phyloP scores from a whole-genome alignment of 1,139 yeast species.

The Hemisphaericaspora lyxosophila region DNA sequence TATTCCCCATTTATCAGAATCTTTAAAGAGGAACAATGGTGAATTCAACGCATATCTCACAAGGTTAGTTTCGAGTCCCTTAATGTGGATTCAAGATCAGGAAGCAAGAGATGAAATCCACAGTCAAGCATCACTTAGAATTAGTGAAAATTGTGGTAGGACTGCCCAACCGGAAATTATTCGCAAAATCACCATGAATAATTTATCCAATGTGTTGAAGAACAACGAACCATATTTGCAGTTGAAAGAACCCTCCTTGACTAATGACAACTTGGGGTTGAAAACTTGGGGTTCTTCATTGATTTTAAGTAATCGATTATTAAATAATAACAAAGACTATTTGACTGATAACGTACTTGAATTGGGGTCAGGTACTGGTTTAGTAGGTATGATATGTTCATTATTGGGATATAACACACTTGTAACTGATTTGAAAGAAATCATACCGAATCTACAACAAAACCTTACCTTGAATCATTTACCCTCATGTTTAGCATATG shows the following conservation, averaged over 20 bases:
- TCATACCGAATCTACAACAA: slow-evolving; percentile 60
- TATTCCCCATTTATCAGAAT: slow-evolving; percentile 25
- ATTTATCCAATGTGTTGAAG: slow-evolving; percentile 20
- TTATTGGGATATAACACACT: slow-evolving; percentile 49
- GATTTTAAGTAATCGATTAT: slow-evolving; percentile 59
- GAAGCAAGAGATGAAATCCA: slow-evolving; percentile 44
- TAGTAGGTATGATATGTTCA: slow-evolving; percentile 72
- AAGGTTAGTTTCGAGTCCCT: slow-evolving; percentile 55
- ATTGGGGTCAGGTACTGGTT: slow-evolving; percentile 92
- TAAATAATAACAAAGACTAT: slow-evolving; percentile 19
- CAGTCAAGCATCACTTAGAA: slow-evolving; percentile 58
- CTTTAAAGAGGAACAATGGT: slow-evolving; percentile 22
- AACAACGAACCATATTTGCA: slow-evolving; percentile 25
- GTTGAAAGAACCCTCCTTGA: slow-evolving; percentile 79
- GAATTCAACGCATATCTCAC: slow-evolving; percentile 64
- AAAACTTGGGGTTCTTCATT: slow-evolving; percentile 96
- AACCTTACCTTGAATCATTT: slow-evolving; percentile 57
- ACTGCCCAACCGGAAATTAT: slow-evolving; percentile 76
- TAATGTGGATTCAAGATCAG: slow-evolving; percentile 47
- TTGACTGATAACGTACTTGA: slow-evolving; percentile 58
- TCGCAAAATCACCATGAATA: slow-evolving; percentile 44
- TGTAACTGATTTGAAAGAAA: slow-evolving; percentile 79
- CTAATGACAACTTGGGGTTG: slow-evolving; percentile 83
- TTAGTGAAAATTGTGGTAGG: slow-evolving; percentile 84
- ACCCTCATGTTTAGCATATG: slow-evolving; percentile 38